Conservation (phyloP, 495 filamentous ascomycete species). For the Aspergillus sparsus region DNA sequence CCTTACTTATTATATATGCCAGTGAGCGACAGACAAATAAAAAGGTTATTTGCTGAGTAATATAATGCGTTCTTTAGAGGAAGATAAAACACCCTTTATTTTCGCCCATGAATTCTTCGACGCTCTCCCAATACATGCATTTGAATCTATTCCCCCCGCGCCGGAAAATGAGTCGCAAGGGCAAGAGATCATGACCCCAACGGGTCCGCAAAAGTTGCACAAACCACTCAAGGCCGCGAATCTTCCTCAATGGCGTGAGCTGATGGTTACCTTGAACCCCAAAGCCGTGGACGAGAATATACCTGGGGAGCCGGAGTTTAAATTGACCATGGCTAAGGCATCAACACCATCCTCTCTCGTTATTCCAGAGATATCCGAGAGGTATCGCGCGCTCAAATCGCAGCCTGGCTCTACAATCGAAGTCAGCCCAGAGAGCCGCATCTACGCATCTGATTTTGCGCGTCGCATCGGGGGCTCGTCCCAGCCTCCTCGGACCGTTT, state of each 20-base stretch:
- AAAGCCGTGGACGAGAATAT: slow-evolving; percentile 52
- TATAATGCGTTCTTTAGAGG: slow-evolving; percentile 24
- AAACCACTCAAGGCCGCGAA: slow-evolving; percentile 47
- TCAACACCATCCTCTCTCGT: slow-evolving; percentile 79
- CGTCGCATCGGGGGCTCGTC: slow-evolving; percentile 72
- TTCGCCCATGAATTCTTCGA: slow-evolving; percentile 99
- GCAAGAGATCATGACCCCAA: slow-evolving; percentile 50
- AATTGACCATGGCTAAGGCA: slow-evolving; percentile 71
- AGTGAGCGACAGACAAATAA: neutral
- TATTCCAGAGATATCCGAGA: slow-evolving; percentile 78
- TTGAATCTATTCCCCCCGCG: slow-evolving; percentile 65
- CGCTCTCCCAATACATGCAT: slow-evolving; percentile 95
- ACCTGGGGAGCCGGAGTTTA: slow-evolving; percentile 68
- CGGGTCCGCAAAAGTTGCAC: slow-evolving; percentile 46
- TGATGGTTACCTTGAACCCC: slow-evolving; percentile 72
- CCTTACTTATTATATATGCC: too few relatives aligned
- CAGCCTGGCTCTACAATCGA: slow-evolving; percentile 72
- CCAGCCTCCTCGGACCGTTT: slow-evolving; percentile 34
- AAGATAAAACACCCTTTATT: slow-evolving; percentile 80
- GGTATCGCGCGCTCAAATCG: slow-evolving; percentile 73
- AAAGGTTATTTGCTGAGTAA: too few relatives aligned
- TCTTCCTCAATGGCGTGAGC: slow-evolving; percentile 77
- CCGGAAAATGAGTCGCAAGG: slow-evolving; percentile 34
- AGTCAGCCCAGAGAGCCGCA: slow-evolving; percentile 79
- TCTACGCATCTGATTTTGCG: slow-evolving; percentile 79